A percentile compares a stretch with the other conserved stretches of the same genome.
Evolutionary conservation across 2,329 filamentous ascomycete genomes (phyloP).

Genomic region (Westerdykella sp.): DNA sequence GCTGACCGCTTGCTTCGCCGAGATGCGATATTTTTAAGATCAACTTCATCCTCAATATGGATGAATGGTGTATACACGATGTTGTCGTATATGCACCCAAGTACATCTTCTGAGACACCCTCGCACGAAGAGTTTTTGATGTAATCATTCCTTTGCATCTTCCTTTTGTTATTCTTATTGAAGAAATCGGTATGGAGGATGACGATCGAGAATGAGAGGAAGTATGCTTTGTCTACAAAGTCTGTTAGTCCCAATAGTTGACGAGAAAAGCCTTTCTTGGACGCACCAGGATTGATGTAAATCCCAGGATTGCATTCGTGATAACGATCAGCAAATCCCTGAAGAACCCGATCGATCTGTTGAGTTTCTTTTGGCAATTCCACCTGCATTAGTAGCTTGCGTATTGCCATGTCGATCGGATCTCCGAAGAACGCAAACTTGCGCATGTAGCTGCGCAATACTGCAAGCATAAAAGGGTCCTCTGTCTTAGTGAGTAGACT

Average conservation of each 20-base stretch:
- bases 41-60: constrained; percentile 87
- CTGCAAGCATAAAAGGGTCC: constrained; percentile 75
- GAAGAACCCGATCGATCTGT: constrained; percentile 90
- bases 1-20: constrained; percentile 67
- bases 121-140: constrained; percentile 90
- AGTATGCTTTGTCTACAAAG: constrained; percentile 77
- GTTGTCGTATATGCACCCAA: constrained; percentile 97
- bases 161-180: constrained; percentile 99
- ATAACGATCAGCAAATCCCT: constrained; percentile 92
- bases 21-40: constrained; percentile 65
- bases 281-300: constrained; percentile 64
- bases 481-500: constrained; percentile 78
- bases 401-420: constrained; percentile 94
- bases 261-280: background rate
- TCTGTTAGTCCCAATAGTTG: constrained; percentile 12
- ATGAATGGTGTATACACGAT: constrained; percentile 98
- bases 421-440: constrained; percentile 93
- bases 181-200: constrained; percentile 98
- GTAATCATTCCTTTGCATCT: constrained; percentile 96
- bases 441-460: constrained; percentile 90
- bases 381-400: constrained; percentile 93
- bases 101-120: constrained; percentile 84
- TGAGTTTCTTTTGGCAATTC: constrained; percentile 96
- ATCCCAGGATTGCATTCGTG: constrained; percentile 98
- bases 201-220: constrained; percentile 92